These are phyloP conservation scores for Eimeria praecox DNA, from an alignment of 169 alveolate species.

Conservation along the genomic window DNA sequence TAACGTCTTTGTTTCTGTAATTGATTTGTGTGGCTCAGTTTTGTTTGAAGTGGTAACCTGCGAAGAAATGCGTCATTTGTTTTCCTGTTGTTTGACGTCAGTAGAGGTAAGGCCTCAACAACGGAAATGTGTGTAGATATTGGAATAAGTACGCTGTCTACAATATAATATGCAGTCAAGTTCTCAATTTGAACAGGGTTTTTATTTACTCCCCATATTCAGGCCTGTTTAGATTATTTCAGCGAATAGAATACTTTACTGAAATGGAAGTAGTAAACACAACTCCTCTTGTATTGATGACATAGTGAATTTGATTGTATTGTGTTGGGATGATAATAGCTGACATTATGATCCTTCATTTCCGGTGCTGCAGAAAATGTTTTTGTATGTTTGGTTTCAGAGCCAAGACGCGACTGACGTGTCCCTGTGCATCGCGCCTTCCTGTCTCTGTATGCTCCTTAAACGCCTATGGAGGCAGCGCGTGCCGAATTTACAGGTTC, in stretches of 20 bases:
- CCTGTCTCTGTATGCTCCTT: conserved; percentile 21
- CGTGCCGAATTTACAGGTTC: conserved; percentile 29
- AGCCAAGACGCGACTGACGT: conserved; percentile 47
- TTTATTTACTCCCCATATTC: background rate
- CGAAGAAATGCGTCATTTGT: conserved; percentile 64
- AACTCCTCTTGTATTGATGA: background rate
- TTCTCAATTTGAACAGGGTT: background rate
- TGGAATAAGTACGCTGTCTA: background rate
- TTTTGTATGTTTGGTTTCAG: background rate
- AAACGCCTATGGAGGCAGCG: conserved; percentile 61
- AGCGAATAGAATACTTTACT: background rate
- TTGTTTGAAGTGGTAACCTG: conserved; percentile 24
- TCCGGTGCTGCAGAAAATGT: background rate
- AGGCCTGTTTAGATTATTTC: background rate
- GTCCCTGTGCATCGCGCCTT: conserved; percentile 47
- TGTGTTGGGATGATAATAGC: background rate
- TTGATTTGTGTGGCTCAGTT: background rate
- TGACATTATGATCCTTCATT: background rate
- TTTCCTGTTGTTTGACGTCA: conserved; percentile 41
- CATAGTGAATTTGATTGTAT: background rate
- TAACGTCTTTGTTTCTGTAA: no score
- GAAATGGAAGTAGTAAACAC: background rate
- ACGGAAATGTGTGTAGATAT: background rate
- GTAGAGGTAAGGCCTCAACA: conserved; percentile 8
- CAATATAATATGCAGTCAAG: background rate